Percentiles rank a stretch among this genome's conserved stretches.
phyloP scores from a whole-genome alignment of 1,284 basidiomycete genomes.

The Heterobasidion occidentale region DNA sequence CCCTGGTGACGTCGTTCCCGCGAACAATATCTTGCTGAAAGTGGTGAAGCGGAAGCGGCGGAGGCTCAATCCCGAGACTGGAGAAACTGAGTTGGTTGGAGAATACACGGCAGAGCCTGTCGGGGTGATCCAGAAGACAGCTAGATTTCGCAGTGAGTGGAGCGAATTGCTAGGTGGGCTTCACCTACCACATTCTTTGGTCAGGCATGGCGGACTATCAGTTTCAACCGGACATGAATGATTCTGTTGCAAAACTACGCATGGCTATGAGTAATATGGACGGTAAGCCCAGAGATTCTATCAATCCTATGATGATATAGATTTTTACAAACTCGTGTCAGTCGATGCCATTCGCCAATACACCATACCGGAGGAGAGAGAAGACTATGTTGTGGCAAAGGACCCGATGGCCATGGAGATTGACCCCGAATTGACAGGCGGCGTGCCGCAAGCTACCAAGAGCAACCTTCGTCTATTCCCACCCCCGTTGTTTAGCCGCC shows the following conservation, averaged over 20 bases:
- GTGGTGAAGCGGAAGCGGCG: conserved; percentile 65
- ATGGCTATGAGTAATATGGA: conserved; percentile 73
- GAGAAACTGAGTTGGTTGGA: conserved; percentile 40
- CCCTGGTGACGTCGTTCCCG: conserved; percentile 67
- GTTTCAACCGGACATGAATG: conserved; percentile 66
- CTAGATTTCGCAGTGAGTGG: conserved; percentile 80
- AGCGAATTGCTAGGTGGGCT: not conserved
- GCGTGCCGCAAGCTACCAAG: conserved; percentile 11
- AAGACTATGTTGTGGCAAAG: conserved; percentile 42
- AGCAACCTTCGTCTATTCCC: conserved; percentile 71
- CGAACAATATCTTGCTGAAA: conserved; percentile 77
- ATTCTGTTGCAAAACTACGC: conserved; percentile 64
- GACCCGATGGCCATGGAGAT: conserved; percentile 20
- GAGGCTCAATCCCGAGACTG: conserved; percentile 15
- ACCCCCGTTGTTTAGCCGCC: conserved; percentile 78
- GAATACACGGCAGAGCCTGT: conserved; percentile 76
- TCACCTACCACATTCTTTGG: not conserved
- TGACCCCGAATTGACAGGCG: conserved; percentile 24
- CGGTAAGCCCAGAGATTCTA: conserved; percentile 37
- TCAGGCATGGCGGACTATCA: conserved; percentile 91
- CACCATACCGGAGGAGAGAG: conserved; percentile 55
- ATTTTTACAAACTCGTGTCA: conserved; percentile 19
- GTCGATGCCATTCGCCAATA: conserved; percentile 71
- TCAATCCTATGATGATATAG: not conserved
- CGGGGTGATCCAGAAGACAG: conserved; percentile 75